Base-by-base conservation (phyloP, 2,329 filamentous ascomycete genomes). In the Fusarium tuaranense region DNA sequence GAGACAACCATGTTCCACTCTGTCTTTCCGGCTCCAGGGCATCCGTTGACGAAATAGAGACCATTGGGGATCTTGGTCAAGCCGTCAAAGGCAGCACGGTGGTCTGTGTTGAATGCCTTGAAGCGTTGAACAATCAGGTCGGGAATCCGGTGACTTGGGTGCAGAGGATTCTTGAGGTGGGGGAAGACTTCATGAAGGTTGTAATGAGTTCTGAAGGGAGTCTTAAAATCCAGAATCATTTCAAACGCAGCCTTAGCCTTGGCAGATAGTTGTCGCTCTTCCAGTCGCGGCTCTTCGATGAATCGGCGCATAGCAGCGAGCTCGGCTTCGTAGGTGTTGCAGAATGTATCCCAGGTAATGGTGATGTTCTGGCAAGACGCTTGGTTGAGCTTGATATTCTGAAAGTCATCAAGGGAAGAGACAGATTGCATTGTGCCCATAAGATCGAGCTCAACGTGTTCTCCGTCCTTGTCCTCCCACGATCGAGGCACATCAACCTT, bases 371-470 rank as follows among this genome's bases (percentile, higher is more conserved):
- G 79, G 2, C 55, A 48, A 1, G 69, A 75, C 0, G 59, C 5
- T 1, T 76, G 38, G 8, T 74, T 70, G 1, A 81, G 8, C 1
- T n/a, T 55, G 1, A 81, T 62, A 7, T 41, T 68, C 3, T 39
- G 7, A 7, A 78, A 61, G 8, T 80, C 73, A 2, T 76, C 69
- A 0, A 81, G 73, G 5, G 68, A 0, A 86, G 88, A 18, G 87
- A 89, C 79, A 88, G 91, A 80, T 87, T 92, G 85, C 90, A 93
- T 83, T 87, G 91, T 86, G 82, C 89, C 65, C 91, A 93, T 83
- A 86, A 93, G 81, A 86, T 93, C 60, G 79, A 82, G 22, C 12
- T 82, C 76, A 2, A 79, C 14, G 3, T 78, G 70, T 0, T 64
- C 60, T 0, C 80, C 81, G 1, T 79, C 70, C 0, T 76, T 66